Conservation (phyloP, 2,329 filamentous ascomycete genomes). For the Hypoxylon sp. region DNA sequence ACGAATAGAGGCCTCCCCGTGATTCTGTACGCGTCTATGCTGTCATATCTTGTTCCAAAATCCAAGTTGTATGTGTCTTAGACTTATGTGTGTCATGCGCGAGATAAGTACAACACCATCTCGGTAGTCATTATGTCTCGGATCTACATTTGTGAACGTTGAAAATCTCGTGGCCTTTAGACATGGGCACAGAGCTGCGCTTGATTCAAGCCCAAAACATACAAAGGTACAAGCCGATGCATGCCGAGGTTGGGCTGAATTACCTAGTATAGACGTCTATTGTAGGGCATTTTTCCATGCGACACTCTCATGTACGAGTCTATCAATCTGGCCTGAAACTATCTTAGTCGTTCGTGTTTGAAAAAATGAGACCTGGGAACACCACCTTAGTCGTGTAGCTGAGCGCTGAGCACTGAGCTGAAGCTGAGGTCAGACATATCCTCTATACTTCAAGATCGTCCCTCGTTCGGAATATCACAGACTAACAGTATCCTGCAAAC, state of each 20-base stretch:
- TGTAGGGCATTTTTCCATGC: background rate
- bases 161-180: constrained; percentile 28
- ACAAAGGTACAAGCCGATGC: constrained; percentile 23
- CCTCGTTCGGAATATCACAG: constrained; percentile 28
- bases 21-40: constrained; percentile 20
- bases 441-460: constrained; percentile 20
- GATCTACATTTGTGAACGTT: constrained; percentile 26
- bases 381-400: constrained; percentile 25
- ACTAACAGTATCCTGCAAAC: constrained; percentile 20
- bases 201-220: constrained; percentile 17
- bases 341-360: background rate
- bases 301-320: background rate
- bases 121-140: constrained; percentile 38
- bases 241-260: constrained; percentile 13
- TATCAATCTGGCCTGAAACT: constrained; percentile 4
- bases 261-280: background rate
- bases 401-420: constrained; percentile 27
- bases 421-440: constrained; percentile 40
- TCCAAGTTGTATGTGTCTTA: constrained; percentile 26
- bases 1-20: constrained; percentile 26
- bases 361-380: background rate
- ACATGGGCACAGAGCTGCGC: constrained; percentile 14
- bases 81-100: constrained; percentile 30
- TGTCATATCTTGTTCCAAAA: constrained; percentile 31
- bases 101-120: constrained; percentile 33